phyloP scores from a whole-genome alignment of 345 rosid genomes.

The Linum lewisii region DNA sequence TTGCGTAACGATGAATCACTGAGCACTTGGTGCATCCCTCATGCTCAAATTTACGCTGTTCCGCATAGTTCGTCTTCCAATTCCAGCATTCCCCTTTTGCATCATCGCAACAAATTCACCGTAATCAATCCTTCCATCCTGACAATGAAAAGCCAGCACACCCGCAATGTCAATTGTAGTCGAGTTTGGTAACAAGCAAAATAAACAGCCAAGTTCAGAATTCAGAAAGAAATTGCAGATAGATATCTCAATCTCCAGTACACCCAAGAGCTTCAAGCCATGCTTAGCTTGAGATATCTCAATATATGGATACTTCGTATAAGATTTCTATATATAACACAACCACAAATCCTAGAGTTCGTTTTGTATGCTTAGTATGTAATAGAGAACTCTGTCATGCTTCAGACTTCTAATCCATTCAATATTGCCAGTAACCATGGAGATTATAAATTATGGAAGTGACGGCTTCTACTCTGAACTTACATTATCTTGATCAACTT shows the following conservation, averaged over 20 bases:
- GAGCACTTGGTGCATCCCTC: constrained; percentile 60
- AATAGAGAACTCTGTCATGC: no score
- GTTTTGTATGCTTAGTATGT: no score
- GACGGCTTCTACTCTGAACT: constrained; percentile 14
- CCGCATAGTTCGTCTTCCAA: constrained; percentile 97
- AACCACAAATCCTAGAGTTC: no score
- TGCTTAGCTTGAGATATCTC: no score
- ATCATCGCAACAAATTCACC: constrained; percentile 98
- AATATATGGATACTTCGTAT: no score
- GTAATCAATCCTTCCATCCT: constrained; percentile 97
- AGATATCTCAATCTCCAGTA: no score
- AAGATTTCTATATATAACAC: no score
- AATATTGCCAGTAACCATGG: no score
- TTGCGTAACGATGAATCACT: constrained; percentile 13
- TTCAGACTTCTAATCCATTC: no score
- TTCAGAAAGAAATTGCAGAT: no score
- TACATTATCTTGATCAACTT: constrained; percentile 97
- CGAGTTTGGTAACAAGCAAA: background rate
- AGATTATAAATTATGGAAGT: background rate
- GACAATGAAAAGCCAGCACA: constrained; percentile 10
- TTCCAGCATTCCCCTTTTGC: constrained; percentile 92
- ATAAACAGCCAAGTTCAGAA: no score
- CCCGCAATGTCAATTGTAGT: background rate
- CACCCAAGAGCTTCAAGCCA: no score
- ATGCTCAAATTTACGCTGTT: constrained; percentile 91